Base-by-base conservation (phyloP, 1,139 yeast genomes). In the Sugiyamaella paludigena region DNA sequence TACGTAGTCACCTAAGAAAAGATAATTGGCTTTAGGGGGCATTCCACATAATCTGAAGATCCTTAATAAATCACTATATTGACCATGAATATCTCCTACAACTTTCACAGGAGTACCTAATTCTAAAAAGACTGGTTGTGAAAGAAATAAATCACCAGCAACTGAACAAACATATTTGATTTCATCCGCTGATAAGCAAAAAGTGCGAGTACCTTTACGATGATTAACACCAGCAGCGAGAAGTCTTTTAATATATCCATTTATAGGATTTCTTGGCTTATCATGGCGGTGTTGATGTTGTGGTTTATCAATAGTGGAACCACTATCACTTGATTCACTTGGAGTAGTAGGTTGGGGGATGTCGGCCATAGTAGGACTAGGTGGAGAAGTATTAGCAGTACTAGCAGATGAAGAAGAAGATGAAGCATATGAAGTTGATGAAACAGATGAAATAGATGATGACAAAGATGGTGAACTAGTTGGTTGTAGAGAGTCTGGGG, bases 71-170 rank as follows among this genome's bases (percentile, higher is more conserved):
- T 92, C 98, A 46, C 89, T 87, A 68, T 84, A 92, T 67, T 92
- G 98, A 16, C 98, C 98, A 69, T 92, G 98, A 34, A 92, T 95
- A 66, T 92, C 98, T 40, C 98, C 98, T 5, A 91, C 98, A 36
- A 92, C 91, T 68, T 92, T 92, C 13, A 92, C 98, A 0, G 98
- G 98, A 0, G 98, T 96, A 12, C 89, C 81, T 53, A 92, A 74
- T 66, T 92, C 98, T 47, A 92, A 72, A 49, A 92, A 71, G 6
- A 96, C 78, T 4, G 98, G 98, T 66, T 92, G 98, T 34, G 86
- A 78, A 52, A 92, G 70, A 59, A 92, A 86, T 19, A 92, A n/a
- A n/a, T 81, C 81, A 48, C 94, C 72, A 1, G 88, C 82, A 55
- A 78, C 80, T 29, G 79, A 74, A 63, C 92, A 81, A 48, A 88